Evolutionary conservation across 1,284 basidiomycete genomes (phyloP), one percentile per base, ranked within the genome.

Genomic region (Cutaneotrichosporon cutaneum): DNA sequence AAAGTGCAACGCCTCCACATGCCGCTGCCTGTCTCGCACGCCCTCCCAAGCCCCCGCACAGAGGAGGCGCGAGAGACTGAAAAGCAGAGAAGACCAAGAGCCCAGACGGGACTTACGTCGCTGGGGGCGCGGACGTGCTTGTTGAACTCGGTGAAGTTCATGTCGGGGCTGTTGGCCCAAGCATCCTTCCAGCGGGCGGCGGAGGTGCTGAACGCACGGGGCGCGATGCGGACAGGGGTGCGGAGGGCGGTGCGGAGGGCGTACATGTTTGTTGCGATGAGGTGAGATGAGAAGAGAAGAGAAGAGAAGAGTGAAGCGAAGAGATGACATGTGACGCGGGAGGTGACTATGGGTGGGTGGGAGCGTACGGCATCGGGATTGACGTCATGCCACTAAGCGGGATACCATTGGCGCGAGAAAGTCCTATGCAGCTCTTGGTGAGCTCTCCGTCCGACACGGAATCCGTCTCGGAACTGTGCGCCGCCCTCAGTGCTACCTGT

Each of bases 81-180:
- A 30, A 9, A 30, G 30, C n/a, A n/a, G n/a, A n/a, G n/a, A n/a
- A n/a, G n/a, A n/a, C n/a, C n/a, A n/a, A n/a, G n/a, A n/a, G n/a
- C n/a, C n/a, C n/a, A n/a, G n/a, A n/a, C n/a, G n/a, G n/a, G n/a
- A 81, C 87, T 68, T 72, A 93, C 92, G 21, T 86, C 83, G 30
- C 82, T 86, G 0, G 93, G 94, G 66, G 85, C 86, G 68, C 85
- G 77, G 0, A 90, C 91, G 68, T 85, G 85, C 2, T 87, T 86
- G 77, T 94, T 89, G 44, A 96, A 81, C 64, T 91, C 85, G 30
- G 88, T 85, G 73, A 94, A 95, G 0, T 84, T 83, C 52, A 94
- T 79, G 24, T 85, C 78, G 51, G 83, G 84, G 24, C 18, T 33
- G 33, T 44, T 21, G n/a, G 55, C 18, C 55, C 55, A 56, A 10